Conservation (phyloP, 805 yeast genomes). For the Ogataea methanolica region DNA sequence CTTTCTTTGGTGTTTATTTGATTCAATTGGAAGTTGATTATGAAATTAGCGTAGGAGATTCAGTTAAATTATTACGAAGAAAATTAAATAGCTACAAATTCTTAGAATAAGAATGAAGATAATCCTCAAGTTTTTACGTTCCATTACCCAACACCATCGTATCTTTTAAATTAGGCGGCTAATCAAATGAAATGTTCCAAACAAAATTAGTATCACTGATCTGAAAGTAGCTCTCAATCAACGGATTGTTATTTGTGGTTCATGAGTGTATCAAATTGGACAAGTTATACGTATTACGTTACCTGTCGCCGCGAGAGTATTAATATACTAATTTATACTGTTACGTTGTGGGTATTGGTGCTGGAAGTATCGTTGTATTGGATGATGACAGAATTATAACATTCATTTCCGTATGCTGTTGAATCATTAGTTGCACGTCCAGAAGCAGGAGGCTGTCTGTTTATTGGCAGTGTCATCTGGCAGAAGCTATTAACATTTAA, state of each 20-base stretch:
- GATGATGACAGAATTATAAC: no score
- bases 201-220: constrained; percentile 11
- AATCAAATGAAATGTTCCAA: constrained; percentile 19
- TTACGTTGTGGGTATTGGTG: no score
- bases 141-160: constrained; percentile 13
- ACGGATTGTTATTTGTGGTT: constrained; percentile 9
- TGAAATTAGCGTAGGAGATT: constrained; percentile 17
- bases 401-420: no score
- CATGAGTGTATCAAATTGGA: constrained; percentile 1
- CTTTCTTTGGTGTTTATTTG: constrained; percentile 21
- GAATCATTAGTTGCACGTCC: no score
- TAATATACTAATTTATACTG: no score
- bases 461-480: no score
- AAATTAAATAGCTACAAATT: constrained; percentile 14
- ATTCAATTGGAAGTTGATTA: constrained; percentile 21
- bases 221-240: not conserved
- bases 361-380: no score
- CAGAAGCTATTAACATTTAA: no score
- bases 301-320: no score
- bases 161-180: constrained; percentile 15
- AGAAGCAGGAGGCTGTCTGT: no score
- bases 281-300: no score
- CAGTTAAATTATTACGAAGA: constrained; percentile 13
- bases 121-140: not conserved
- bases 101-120: not conserved